Evolutionary conservation across 148 eudicot genomes (phyloP).

Genomic region (Pharnaceum exiguum): DNA sequence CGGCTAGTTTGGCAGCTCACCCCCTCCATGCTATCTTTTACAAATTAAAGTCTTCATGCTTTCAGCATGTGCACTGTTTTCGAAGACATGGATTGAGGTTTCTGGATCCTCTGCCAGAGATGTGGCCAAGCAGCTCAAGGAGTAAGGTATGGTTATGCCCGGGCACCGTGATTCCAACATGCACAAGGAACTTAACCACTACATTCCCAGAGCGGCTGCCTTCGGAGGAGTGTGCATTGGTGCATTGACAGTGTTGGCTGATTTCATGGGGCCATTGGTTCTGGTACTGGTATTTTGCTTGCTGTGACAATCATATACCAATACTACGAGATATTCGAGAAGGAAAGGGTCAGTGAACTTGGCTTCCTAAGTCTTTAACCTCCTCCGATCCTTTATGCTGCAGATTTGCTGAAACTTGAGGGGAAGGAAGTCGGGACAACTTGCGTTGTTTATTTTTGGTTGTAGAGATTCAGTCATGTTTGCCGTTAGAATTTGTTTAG

Average conservation of each 20-base stretch:
- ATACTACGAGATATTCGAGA: slow-evolving; percentile 88
- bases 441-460: no score
- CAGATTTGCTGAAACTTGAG: slow-evolving; percentile 6
- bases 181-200: slow-evolving; percentile 84
- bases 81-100: slow-evolving; percentile 92
- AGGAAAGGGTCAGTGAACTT: slow-evolving; percentile 81
- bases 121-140: slow-evolving; percentile 95
- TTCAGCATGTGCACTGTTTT: slow-evolving; percentile 78
- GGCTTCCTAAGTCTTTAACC: slow-evolving; percentile 77
- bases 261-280: slow-evolving; percentile 96
- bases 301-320: slow-evolving; percentile 86
- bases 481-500: no score
- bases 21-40: slow-evolving; percentile 88
- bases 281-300: slow-evolving; percentile 78
- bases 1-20: slow-evolving; percentile 91
- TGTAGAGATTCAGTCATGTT: no score
- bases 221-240: slow-evolving; percentile 91
- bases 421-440: slow-evolving; percentile 11
- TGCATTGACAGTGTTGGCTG: slow-evolving; percentile 77
- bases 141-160: slow-evolving; percentile 96
- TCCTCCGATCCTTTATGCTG: neutral
- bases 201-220: slow-evolving; percentile 84
- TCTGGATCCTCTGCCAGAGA: slow-evolving; percentile 90
- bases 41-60: slow-evolving; percentile 75
- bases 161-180: slow-evolving; percentile 78